Percentiles rank a stretch among this genome's conserved stretches.
phyloP scores from a whole-genome alignment of 2,329 filamentous ascomycete genomes.

The Daldinia sp. region DNA sequence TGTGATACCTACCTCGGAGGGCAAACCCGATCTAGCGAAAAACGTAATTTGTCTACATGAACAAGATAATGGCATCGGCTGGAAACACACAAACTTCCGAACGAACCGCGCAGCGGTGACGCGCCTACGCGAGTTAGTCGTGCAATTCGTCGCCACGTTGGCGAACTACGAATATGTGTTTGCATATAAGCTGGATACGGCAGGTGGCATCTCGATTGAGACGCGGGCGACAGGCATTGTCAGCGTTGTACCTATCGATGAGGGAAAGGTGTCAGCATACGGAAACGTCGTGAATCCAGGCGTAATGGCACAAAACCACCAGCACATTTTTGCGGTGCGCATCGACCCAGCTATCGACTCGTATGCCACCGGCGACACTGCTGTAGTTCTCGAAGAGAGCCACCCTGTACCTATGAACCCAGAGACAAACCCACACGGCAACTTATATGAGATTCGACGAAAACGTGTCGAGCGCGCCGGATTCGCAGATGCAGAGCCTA shows the following conservation, averaged over 20 bases:
- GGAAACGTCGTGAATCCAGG: slow-evolving; percentile 72
- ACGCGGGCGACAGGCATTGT: slow-evolving; percentile 73
- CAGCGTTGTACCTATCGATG: slow-evolving; percentile 67
- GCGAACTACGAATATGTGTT: slow-evolving; percentile 78
- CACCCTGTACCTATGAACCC: slow-evolving; percentile 52
- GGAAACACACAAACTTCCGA: slow-evolving; percentile 76
- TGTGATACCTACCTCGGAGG: slow-evolving; percentile 61
- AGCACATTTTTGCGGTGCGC: slow-evolving; percentile 71
- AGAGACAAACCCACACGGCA: slow-evolving; percentile 67
- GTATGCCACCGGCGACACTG: slow-evolving; percentile 39
- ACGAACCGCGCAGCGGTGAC: slow-evolving; percentile 69
- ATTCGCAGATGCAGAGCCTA: slow-evolving; percentile 62
- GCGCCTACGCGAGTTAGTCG: slow-evolving; percentile 67
- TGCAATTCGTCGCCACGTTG: slow-evolving; percentile 74
- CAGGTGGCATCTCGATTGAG: slow-evolving; percentile 68
- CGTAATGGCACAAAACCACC: slow-evolving; percentile 71
- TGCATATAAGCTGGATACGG: slow-evolving; percentile 69
- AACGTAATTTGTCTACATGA: slow-evolving; percentile 76
- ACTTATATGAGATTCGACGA: slow-evolving; percentile 65
- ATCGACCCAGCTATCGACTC: slow-evolving; percentile 69
- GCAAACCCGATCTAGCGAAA: slow-evolving; percentile 59
- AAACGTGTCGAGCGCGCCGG: slow-evolving; percentile 55
- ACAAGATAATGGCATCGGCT: slow-evolving; percentile 72
- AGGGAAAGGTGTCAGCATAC: slow-evolving; percentile 62
- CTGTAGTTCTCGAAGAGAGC: slow-evolving; percentile 46